These are phyloP conservation scores for Penicillium tannophilum DNA, from an alignment of 495 filamentous ascomycete genomes.

Conservation along the genomic window DNA sequence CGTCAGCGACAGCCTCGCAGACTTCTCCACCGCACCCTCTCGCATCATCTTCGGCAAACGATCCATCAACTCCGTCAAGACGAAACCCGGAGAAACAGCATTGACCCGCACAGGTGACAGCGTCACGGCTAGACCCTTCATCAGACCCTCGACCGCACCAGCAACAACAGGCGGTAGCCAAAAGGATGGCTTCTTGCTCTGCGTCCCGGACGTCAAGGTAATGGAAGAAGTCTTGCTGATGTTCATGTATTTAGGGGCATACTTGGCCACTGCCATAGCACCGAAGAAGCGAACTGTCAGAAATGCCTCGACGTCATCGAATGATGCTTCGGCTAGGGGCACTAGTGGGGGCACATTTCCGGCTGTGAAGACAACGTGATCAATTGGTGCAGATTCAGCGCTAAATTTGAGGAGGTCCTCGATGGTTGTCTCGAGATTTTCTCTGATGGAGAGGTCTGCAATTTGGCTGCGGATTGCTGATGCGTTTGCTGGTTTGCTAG, in stretches of 20 bases:
- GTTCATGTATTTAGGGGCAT: constrained; percentile 46
- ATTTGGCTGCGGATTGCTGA: constrained; percentile 40
- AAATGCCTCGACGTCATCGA: constrained; percentile 37
- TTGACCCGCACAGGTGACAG: constrained; percentile 64
- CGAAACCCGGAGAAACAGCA: constrained; percentile 54
- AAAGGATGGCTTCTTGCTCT: constrained; percentile 44
- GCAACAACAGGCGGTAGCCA: constrained; percentile 45
- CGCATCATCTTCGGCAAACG: constrained; percentile 27
- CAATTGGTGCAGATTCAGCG: constrained; percentile 35
- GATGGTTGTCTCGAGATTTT: constrained; percentile 47
- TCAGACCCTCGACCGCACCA: constrained; percentile 44
- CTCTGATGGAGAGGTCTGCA: constrained; percentile 51
- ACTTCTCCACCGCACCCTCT: constrained; percentile 26
- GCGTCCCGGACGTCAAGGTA: constrained; percentile 55
- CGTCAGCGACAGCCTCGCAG: constrained; percentile 37
- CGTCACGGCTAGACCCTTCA: constrained; percentile 57
- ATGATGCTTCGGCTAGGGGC: constrained; percentile 38
- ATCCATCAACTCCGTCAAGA: constrained; percentile 55
- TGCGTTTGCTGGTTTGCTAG: constrained; percentile 30
- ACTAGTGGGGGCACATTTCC: constrained; percentile 44
- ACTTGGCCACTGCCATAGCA: constrained; percentile 56
- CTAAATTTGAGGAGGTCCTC: constrained; percentile 45
- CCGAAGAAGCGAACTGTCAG: constrained; percentile 54
- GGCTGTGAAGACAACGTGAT: constrained; percentile 67
- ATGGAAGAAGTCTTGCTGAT: constrained; percentile 44